Base-by-base conservation (phyloP, 176 grass and related monocot species). In the Aegilops tauschii region DNA sequence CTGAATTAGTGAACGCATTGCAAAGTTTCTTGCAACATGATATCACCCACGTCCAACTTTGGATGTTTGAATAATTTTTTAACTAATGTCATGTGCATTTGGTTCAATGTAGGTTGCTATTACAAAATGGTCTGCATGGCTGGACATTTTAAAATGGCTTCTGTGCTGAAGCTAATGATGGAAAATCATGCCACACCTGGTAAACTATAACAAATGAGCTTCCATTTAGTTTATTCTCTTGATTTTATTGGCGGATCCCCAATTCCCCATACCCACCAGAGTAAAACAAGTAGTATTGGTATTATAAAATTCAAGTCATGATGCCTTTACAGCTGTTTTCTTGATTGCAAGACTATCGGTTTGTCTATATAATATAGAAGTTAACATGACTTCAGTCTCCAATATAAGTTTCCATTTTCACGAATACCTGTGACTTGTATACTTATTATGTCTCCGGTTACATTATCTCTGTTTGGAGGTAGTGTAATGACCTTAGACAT, bases 61-160 rank as follows among this genome's bases (percentile, higher is more conserved):
- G 61, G 12, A 72, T 83, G 52, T 90, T 50, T 56, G 5, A 23
- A 69, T 76, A 80, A 9, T 62, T 32, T 67, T 1, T 52, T 62
- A 81, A 73, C 35, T 81, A 50, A 56, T 76, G 70, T 82, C 64
- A 36, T 77, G 74, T 69, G 8, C 40, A 77, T 75, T 40, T 84
- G 36, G 40, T 54, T 85, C 10, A 49, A 64, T 92, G 42, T 83
- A 95, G 90, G 86, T 84, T 92, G 62, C 70, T 82, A 73, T 82
- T 87, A 35, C 76, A 87, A 88, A 88, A 95, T 95, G 93, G 93
- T 95, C 86, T 95, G 93, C 88, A 90, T 90, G 90, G 11, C 84
- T 74, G 88, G 93, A 52, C 83, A 90, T 87, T 85, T 85, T 85
- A 89, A 88, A 95, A 95, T 95, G 93, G 83, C 90, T 82, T 86